Percentiles rank a stretch among this genome's conserved stretches.
phyloP scores from a whole-genome alignment of 2,329 filamentous ascomycete genomes.

The Diaporthe ilicicola region DNA sequence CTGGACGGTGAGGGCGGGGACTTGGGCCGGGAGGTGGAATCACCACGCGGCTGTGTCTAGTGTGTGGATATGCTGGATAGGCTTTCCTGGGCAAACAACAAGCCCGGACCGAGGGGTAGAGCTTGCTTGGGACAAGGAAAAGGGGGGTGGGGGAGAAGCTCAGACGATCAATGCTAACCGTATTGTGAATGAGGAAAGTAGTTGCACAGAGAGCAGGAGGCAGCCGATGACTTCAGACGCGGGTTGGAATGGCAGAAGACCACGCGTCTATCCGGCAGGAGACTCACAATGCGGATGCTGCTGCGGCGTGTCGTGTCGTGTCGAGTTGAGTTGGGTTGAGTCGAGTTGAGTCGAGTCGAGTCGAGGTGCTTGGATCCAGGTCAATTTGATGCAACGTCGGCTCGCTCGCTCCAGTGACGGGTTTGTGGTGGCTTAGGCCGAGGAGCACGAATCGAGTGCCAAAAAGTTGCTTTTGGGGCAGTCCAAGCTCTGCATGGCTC shows the following conservation, averaged over 20 bases:
- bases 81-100: conserved; percentile 14
- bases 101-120: conserved; percentile 5
- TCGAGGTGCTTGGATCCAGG: not conserved
- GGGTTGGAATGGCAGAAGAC: conserved; percentile 8
- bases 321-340: no score
- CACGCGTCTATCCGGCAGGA: not conserved
- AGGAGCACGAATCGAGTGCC: not conserved
- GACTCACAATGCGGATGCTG: not conserved
- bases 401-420: not conserved
- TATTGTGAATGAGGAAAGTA: not conserved
- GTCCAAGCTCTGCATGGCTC: conserved; percentile 16
- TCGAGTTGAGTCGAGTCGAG: not conserved
- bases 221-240: conserved; percentile 16
- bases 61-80: conserved; percentile 13
- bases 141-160: not conserved
- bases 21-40: conserved; percentile 18
- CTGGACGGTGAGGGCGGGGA: conserved; percentile 16
- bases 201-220: not conserved
- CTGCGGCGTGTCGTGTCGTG: conserved; percentile 4
- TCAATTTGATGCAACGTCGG: conserved; percentile 12
- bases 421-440: conserved; percentile 6
- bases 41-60: conserved; percentile 17
- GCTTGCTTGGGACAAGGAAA: conserved; percentile 7
- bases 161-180: conserved; percentile 21
- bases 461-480: not conserved